phyloP scores from a whole-genome alignment of 305 asterid genomes.

The Fraxinus xanthoxyloides region DNA sequence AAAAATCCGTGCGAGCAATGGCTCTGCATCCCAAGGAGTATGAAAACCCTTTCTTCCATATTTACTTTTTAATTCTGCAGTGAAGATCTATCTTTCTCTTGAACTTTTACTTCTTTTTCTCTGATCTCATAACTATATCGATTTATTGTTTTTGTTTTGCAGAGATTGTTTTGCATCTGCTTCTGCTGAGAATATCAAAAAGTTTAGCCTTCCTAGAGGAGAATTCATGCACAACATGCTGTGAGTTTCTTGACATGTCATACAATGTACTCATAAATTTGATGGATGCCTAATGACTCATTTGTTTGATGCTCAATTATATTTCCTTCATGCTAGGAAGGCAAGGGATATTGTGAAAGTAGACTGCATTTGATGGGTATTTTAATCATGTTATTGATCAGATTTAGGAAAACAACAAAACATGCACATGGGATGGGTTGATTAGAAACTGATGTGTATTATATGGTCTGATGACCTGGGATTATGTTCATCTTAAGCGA shows the following conservation, averaged over 20 bases:
- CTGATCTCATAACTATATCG: not conserved
- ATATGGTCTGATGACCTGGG: not conserved
- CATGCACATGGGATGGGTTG: not conserved
- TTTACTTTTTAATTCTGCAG: constrained; percentile 5
- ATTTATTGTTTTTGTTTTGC: constrained; percentile 32
- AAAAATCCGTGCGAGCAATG: constrained; percentile 97
- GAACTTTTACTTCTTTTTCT: constrained; percentile 9
- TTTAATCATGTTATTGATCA: not conserved
- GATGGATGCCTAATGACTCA: not conserved
- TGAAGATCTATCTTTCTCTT: not conserved
- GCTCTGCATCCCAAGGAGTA: constrained; percentile 88
- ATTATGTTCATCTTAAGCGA: not conserved
- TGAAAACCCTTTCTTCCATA: constrained; percentile 20
- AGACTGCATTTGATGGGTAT: not conserved
- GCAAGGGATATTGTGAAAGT: not conserved
- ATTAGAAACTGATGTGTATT: not conserved
- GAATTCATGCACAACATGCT: constrained; percentile 98
- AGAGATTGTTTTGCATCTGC: constrained; percentile 94
- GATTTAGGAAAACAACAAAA: not conserved
- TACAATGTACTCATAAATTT: not conserved
- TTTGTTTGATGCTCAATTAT: not conserved
- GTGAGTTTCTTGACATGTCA: constrained; percentile 45
- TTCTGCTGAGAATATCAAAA: constrained; percentile 93
- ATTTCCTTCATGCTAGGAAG: not conserved
- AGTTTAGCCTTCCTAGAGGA: constrained; percentile 90